These are phyloP conservation scores for Dioscorea cayenensis DNA, from an alignment of 116 monocot species.

Conservation along the genomic window DNA sequence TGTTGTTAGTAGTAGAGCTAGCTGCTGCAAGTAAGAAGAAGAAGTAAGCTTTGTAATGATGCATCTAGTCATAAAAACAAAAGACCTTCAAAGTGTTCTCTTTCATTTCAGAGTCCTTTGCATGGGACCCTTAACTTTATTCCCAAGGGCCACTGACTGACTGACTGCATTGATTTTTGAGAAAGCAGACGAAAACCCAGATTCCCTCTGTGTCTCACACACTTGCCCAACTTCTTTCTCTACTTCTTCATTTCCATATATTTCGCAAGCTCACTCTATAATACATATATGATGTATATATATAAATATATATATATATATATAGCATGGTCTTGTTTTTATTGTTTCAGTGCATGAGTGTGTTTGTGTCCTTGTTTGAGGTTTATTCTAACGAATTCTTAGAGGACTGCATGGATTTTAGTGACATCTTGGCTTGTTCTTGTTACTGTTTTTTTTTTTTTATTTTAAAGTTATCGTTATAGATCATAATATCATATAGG, in stretches of 20 bases:
- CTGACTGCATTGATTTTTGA: conserved; percentile 39
- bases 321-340: not conserved
- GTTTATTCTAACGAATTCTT: conserved; percentile 16
- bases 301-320: too few species aligned
- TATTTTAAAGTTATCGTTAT: not conserved
- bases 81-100: not conserved
- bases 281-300: not conserved
- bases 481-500: not conserved
- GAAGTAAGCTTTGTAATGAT: too few species aligned
- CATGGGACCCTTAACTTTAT: conserved; percentile 21
- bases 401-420: conserved; percentile 26
- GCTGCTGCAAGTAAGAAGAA: too few species aligned
- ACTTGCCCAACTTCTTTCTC: conserved; percentile 2
- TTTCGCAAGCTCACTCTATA: not conserved
- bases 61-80: not conserved
- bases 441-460: conserved; percentile 9
- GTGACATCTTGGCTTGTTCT: conserved; percentile 18
- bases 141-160: conserved; percentile 22
- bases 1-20: too few species aligned
- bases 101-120: conserved; percentile 13
- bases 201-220: conserved; percentile 35
- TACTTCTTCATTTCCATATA: not conserved
- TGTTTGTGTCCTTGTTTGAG: conserved; percentile 7
- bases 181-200: conserved; percentile 72
- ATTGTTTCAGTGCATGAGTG: conserved; percentile 26